Conservation (phyloP, 306 rosid genomes). For the Mimosa pudica region DNA sequence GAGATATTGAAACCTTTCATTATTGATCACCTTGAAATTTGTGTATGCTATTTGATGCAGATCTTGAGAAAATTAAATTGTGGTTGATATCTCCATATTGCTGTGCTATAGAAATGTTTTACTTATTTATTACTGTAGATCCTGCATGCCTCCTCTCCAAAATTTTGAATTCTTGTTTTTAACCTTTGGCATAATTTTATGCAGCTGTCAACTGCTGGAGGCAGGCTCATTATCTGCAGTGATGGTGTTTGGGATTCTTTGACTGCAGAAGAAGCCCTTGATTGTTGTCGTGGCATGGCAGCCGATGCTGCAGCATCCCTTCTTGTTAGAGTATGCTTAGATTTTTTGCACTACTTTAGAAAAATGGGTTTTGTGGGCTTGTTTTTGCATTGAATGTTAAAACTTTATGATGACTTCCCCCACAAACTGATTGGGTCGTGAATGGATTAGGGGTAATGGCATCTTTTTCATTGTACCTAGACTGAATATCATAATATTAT, state of each 20-base stretch:
- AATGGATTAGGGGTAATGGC: not conserved
- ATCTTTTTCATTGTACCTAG: constrained; percentile 8
- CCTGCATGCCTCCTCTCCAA: not conserved
- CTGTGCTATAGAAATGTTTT: not conserved
- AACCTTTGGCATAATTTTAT: constrained; percentile 26
- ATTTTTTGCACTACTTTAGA: constrained; percentile 16
- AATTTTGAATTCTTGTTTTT: constrained; percentile 21
- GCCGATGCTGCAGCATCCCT: constrained; percentile 86
- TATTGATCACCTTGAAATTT: not conserved
- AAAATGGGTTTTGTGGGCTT: constrained; percentile 23
- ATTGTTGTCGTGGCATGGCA: constrained; percentile 87
- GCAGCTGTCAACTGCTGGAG: constrained; percentile 91
- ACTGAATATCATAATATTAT: not conserved
- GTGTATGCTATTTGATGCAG: not conserved
- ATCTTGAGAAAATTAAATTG: not conserved
- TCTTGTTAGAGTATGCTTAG: constrained; percentile 75
- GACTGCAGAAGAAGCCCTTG: constrained; percentile 77
- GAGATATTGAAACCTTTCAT: not conserved
- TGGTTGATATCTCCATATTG: not conserved
- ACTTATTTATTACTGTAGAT: constrained; percentile 16
- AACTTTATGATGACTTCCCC: constrained; percentile 23
- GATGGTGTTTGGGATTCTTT: constrained; percentile 99
- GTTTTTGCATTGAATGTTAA: constrained; percentile 17
- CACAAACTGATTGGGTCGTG: not conserved
- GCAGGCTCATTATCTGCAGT: constrained; percentile 92